Conservation (phyloP, 2,329 filamentous ascomycete species). For the Neonectria faginata region DNA sequence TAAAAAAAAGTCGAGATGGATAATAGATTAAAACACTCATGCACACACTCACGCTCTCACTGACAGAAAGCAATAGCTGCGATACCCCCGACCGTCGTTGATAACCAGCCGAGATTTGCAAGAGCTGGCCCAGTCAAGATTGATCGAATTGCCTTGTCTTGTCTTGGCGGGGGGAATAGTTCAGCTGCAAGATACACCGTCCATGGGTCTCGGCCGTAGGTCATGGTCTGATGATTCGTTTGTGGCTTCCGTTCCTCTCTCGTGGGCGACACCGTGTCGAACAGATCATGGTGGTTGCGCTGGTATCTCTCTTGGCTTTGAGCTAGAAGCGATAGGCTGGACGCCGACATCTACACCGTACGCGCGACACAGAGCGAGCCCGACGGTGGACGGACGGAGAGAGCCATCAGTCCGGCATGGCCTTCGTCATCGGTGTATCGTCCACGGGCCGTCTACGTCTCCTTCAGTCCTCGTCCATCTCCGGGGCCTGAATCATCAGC, state of each 20-base stretch:
- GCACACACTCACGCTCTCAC: slow-evolving; percentile 1
- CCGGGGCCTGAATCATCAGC: slow-evolving; percentile 39
- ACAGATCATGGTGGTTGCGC: slow-evolving; percentile 6
- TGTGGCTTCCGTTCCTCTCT: neutral
- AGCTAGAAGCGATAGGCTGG: neutral
- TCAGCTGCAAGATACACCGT: slow-evolving; percentile 10
- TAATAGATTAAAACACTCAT: slow-evolving; percentile 13
- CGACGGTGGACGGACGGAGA: neutral
- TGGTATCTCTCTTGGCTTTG: slow-evolving; percentile 1
- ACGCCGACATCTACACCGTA: neutral
- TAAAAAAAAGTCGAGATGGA: slow-evolving; percentile 7
- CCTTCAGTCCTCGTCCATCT: slow-evolving; percentile 18
- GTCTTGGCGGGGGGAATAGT: slow-evolving; percentile 14
- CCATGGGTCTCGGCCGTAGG: slow-evolving; percentile 5
- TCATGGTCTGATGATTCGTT: slow-evolving; percentile 18
- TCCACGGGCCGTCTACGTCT: neutral
- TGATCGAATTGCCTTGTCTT: slow-evolving; percentile 15
- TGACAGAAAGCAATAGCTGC: slow-evolving; percentile 8
- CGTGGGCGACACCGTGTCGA: slow-evolving; percentile 8
- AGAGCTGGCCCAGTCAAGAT: neutral
- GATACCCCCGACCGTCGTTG: slow-evolving; percentile 19
- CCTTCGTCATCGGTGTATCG: neutral
- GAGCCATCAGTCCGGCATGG: neutral
- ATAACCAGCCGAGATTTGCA: slow-evolving; percentile 16
- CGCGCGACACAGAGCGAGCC: neutral